Base-by-base conservation (phyloP, 768 basidiomycete species). In the Rhizopogon vinicolor region DNA sequence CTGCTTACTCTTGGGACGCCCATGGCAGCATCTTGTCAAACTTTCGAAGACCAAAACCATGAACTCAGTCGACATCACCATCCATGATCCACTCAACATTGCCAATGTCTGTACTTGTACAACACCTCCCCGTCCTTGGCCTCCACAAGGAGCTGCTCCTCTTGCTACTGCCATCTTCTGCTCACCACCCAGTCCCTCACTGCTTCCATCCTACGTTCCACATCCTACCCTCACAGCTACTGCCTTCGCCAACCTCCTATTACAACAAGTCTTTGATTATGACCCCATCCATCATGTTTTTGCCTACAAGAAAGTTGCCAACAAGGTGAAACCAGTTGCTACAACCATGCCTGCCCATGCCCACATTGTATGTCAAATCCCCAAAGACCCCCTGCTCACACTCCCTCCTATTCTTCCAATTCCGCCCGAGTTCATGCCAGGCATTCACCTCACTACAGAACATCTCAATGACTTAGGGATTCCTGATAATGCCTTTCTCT, bases 251-350 rank as follows among this genome's bases (percentile, higher is more conserved):
- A n/a, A 61, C 0, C 25, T 19, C 3, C 54, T 52, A 6, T 25
- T 59, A 0, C 28, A 22, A 2, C 22, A 52, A 0, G 37, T 41
- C 0, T 60, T 51, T 3, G 0, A 19, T 0, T 8, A 41, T 3
- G 41, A 58, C 8, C 51, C 51, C 1, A 5, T 49, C 0, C 12
- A 3, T 0, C 49, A 25, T 12, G 46, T 44, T 3, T 50, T 58
- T n/a, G 35, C 58, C 22, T 75, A 76, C 56, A 74, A 75, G 53
- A 66, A 65, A 31, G 72, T 73, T 0, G 65, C 65, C 0, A 60
- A 69, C 13, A 53, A 58, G 0, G 61, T 72, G 0, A 67, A 71
- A 14, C 76, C 74, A 4, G 69, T 77, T 4, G 9, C 61, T 2
- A 57, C 37, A 0, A 56, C 57, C 0, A 59, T 64, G 54, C 71